Evolutionary conservation across 140 eudicot genomes (phyloP).

Genomic region (Oenanthe javanica): DNA sequence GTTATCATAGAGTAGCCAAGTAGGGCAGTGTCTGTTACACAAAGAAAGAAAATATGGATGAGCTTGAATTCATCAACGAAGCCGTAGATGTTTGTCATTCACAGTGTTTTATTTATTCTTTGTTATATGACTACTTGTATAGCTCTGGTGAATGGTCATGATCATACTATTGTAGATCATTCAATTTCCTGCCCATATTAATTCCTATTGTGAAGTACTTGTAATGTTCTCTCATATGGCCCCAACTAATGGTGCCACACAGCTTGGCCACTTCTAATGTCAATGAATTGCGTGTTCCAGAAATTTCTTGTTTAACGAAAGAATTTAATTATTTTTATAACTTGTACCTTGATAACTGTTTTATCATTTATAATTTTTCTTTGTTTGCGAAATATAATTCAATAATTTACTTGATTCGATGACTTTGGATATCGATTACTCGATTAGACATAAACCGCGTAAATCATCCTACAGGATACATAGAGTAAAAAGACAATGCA

Average conservation of each 20-base stretch:
- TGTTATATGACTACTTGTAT: not conserved
- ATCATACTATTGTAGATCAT: not conserved
- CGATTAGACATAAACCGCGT: too few relatives aligned
- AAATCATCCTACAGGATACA: too few relatives aligned
- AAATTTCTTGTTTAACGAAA: too few relatives aligned
- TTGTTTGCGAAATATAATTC: too few relatives aligned
- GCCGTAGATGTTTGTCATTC: not conserved
- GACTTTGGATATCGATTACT: too few relatives aligned
- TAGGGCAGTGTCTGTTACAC: not conserved
- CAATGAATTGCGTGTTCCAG: not conserved
- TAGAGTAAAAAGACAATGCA: too few relatives aligned
- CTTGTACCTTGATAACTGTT: too few relatives aligned
- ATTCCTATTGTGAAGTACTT: not conserved
- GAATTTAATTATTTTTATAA: too few relatives aligned
- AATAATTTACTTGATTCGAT: too few relatives aligned
- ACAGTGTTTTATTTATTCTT: not conserved
- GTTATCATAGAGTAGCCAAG: not conserved
- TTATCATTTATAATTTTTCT: too few relatives aligned
- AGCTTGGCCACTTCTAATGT: not conserved
- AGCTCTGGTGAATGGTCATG: constrained; percentile 1
- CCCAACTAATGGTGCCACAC: not conserved
- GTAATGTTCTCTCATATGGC: not conserved
- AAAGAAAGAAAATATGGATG: not conserved
- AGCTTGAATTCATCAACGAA: not conserved
- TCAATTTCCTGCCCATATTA: not conserved